A percentile compares a stretch with the other conserved stretches of the same genome.
Evolutionary conservation across 2,329 filamentous ascomycete species (phyloP).

Genomic region (Parafenestella ontariensis): DNA sequence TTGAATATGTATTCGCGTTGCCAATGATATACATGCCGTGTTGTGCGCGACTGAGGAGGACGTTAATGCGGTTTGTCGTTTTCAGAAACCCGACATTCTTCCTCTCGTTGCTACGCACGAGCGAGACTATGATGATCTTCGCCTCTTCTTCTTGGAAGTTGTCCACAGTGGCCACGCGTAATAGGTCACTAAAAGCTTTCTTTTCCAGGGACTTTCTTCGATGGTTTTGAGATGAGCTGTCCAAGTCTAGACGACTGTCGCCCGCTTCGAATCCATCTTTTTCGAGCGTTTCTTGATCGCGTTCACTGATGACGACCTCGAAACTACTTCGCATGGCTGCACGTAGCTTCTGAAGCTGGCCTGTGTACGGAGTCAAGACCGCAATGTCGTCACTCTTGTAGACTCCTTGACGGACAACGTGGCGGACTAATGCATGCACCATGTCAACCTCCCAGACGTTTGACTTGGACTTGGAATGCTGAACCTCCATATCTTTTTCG

Average conservation of each 20-base stretch:
- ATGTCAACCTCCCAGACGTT: conserved; percentile 71
- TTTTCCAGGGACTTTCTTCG: conserved; percentile 25
- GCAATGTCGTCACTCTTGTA: conserved; percentile 70
- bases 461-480: conserved; percentile 54
- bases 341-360: conserved; percentile 63
- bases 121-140: conserved; percentile 71
- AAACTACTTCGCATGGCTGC: conserved; percentile 56
- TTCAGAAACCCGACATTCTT: conserved; percentile 69
- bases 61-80: conserved; percentile 72
- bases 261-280: conserved; percentile 34
- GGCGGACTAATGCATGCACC: conserved; percentile 66
- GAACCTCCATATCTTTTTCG: conserved; percentile 7
- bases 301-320: conserved; percentile 69
- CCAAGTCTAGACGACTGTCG: too few relatives aligned
- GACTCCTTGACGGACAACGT: conserved; percentile 69
- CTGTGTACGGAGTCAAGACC: conserved; percentile 71
- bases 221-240: too few relatives aligned
- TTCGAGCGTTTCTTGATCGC: conserved; percentile 63
- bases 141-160: conserved; percentile 83
- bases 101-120: conserved; percentile 72
- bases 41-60: conserved; percentile 69
- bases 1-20: conserved; percentile 64
- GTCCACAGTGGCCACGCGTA: conserved; percentile 68
- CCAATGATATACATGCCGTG: conserved; percentile 77
- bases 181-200: conserved; percentile 28